Percentiles rank a stretch among this genome's conserved stretches.
Conservation (phyloP, 352 stramenopile genomes). For the Plasmopara halstedii region DNA sequence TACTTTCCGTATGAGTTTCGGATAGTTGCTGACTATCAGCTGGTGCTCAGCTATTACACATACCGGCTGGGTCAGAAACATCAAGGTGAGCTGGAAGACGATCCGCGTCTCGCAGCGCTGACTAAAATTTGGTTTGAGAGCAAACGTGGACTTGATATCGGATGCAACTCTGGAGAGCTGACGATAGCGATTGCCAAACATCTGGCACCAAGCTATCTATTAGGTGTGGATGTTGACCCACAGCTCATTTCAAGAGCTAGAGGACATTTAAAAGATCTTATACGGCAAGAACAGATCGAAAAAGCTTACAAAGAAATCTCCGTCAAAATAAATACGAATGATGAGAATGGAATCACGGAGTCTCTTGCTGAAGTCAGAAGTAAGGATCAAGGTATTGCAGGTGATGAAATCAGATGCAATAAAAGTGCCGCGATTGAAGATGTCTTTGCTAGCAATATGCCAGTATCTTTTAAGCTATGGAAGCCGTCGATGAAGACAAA, state of each 20-base stretch:
- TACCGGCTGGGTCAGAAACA: constrained; percentile 59
- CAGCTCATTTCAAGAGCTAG: constrained; percentile 54
- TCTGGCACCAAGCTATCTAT: constrained; percentile 45
- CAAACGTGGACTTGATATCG: constrained; percentile 66
- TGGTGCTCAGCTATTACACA: constrained; percentile 52
- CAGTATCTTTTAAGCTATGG: constrained; percentile 62
- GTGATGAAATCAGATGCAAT: background rate
- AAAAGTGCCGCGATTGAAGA: constrained; percentile 8
- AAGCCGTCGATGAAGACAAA: constrained; percentile 37
- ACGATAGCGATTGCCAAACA: constrained; percentile 59
- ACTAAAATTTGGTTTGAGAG: constrained; percentile 54
- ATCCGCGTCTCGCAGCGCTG: constrained; percentile 54
- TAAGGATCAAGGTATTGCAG: background rate
- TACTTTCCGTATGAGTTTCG: background rate
- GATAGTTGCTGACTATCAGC: constrained; percentile 1
- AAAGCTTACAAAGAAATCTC: constrained; percentile 45
- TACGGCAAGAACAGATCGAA: constrained; percentile 50
- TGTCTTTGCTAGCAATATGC: constrained; percentile 40
- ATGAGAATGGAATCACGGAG: background rate
- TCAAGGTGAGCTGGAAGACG: constrained; percentile 39
- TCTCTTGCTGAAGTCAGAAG: constrained; percentile 4
- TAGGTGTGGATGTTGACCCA: constrained; percentile 69
- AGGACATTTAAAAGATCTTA: constrained; percentile 51
- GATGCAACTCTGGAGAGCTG: constrained; percentile 77
- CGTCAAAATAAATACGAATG: constrained; percentile 4